Conservation (phyloP, 768 basidiomycete species). For the Rubroboletus satanas region DNA sequence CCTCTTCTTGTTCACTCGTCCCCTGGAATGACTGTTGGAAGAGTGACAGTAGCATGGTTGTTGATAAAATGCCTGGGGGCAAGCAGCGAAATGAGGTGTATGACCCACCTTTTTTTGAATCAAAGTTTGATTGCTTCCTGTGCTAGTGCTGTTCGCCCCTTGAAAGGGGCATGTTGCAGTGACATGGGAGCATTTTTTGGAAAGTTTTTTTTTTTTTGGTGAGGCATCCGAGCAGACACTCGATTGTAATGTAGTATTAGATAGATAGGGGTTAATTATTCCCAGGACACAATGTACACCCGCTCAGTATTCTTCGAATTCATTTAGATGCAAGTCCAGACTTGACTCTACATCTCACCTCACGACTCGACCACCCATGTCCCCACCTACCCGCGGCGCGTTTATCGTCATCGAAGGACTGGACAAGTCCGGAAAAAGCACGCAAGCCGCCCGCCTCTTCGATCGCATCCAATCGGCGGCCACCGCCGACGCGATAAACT, state of each 20-base stretch:
- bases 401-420: slow-evolving; percentile 95
- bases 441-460: slow-evolving; percentile 67
- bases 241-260: neutral
- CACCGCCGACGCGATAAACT: neutral
- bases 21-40: neutral
- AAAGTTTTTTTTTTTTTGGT: neutral
- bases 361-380: neutral
- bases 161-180: too few relatives aligned
- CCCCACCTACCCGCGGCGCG: slow-evolving; percentile 47
- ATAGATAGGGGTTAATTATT: too few relatives aligned
- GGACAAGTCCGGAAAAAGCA: slow-evolving; percentile 94
- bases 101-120: neutral
- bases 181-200: neutral
- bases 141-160: neutral
- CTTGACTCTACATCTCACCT: neutral
- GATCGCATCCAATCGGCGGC: slow-evolving; percentile 42
- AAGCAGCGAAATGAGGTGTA: neutral
- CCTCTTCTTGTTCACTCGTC: neutral
- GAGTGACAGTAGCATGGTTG: neutral
- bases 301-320: neutral
- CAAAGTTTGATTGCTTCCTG: neutral
- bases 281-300: neutral
- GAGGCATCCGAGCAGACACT: neutral
- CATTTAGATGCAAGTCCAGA: too few relatives aligned
- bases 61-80: too few relatives aligned